A percentile compares a stretch with the other conserved stretches of the same genome.
Conservation (phyloP, 768 basidiomycete genomes). For the Suillus luteus region DNA sequence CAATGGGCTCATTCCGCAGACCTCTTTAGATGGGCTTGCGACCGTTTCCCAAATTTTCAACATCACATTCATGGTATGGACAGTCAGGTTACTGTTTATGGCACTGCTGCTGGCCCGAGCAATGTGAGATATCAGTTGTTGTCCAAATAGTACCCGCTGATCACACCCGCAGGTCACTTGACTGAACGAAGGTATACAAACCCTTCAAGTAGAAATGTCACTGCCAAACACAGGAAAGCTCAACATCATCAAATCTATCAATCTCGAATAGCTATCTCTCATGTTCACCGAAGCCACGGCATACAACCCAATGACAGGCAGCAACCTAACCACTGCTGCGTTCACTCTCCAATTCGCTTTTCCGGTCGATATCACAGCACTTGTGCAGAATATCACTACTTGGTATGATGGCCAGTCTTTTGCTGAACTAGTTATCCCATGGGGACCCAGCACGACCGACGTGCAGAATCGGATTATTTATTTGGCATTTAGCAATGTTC, state of each 20-base stretch:
- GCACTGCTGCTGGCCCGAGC: slow-evolving; percentile 56
- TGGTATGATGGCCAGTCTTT: slow-evolving; percentile 54
- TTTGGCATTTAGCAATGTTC: slow-evolving; percentile 57
- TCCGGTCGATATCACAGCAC: slow-evolving; percentile 63
- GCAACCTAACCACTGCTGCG: slow-evolving; percentile 59
- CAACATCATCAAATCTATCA: slow-evolving; percentile 64
- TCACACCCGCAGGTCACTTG: slow-evolving; percentile 54
- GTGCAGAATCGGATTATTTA: slow-evolving; percentile 62
- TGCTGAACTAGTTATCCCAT: slow-evolving; percentile 61
- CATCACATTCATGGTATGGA: slow-evolving; percentile 67
- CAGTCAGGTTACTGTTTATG: slow-evolving; percentile 59
- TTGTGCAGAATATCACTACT: slow-evolving; percentile 61
- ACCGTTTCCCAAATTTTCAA: slow-evolving; percentile 69
- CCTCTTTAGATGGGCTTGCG: slow-evolving; percentile 49
- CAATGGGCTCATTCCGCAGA: slow-evolving; percentile 72
- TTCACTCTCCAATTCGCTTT: slow-evolving; percentile 73
- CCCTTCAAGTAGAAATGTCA: slow-evolving; percentile 55
- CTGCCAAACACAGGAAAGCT: slow-evolving; percentile 65
- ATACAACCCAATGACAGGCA: slow-evolving; percentile 59
- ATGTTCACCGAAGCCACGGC: slow-evolving; percentile 59
- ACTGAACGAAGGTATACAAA: slow-evolving; percentile 72
- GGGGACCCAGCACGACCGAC: slow-evolving; percentile 58
- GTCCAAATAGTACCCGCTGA: slow-evolving; percentile 11
- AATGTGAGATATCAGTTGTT: slow-evolving; percentile 42
- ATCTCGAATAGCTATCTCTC: slow-evolving; percentile 58